Base-by-base conservation (phyloP, 768 basidiomycete genomes). In the Dictyophora rubrovolvata region DNA sequence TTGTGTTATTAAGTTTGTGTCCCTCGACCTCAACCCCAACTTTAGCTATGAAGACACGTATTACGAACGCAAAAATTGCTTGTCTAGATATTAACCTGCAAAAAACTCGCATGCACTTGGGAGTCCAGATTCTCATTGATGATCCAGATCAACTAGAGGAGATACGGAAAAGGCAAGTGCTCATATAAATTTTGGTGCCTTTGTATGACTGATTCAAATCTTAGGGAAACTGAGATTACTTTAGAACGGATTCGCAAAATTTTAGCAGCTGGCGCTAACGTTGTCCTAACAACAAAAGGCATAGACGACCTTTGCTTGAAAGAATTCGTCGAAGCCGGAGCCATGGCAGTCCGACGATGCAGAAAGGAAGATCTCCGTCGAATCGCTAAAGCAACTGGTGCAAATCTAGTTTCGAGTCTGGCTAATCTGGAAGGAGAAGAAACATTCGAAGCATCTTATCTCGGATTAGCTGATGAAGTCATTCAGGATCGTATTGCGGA, bases 341-440 rank as follows among this genome's bases (percentile, higher is more conserved):
- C 95, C 1, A 98, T 98, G 89, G 96, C 94, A 48, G 96, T 97
- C 53, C 86, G 96, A 63, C 81, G 96, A 65, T 98, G 96, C 75
- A 85, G 88, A 71, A 99, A 99, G 72, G 96, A 99, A 69, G 96
- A 99, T 70, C 81, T 98, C 53, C 85, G 93, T 59, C 85, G 96
- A 54, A 98, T 98, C 65, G 96, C 96, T 23, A 95, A 87, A 71
- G 95, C 96, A 9, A 97, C 94, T 0, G 96, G 96, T 22, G 96
- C 93, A 9, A 91, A 90, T 22, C 78, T 98, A 46, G 83, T 98
- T 56, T 90, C 90, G 10, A 92, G 87, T 68, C 77, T 98, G 57
- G 95, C 93, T 9, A 96, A 98, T 72, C 78, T 99, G 11, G 95
- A 99, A 63, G 95, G 96, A 48, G 95, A 99, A 54, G 96, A 99